phyloP scores from a whole-genome alignment of 805 yeast species.

The Saccharomycopsis fermentans region DNA sequence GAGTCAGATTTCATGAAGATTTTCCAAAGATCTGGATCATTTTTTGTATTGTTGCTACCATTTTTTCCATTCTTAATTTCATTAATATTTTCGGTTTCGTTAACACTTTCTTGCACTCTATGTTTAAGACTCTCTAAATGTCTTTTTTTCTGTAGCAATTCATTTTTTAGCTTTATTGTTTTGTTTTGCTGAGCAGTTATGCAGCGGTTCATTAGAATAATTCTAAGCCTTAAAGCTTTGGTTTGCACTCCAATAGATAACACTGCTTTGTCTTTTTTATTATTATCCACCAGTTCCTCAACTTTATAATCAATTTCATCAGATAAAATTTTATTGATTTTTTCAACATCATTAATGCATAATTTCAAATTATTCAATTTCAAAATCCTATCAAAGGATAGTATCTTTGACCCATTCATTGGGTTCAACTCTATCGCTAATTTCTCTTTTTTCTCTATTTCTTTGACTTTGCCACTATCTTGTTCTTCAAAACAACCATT shows the following conservation, averaged over 20 bases:
- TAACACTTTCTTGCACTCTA: neutral
- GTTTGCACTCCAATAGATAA: neutral
- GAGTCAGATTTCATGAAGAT: constrained; percentile 4
- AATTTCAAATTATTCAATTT: constrained; percentile 28
- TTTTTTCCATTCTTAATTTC: neutral
- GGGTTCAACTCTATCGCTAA: neutral
- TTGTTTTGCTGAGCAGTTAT: neutral
- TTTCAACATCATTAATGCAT: constrained; percentile 26
- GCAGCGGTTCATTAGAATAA: neutral
- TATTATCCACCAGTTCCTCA: neutral
- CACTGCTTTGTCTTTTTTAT: neutral
- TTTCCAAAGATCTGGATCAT: constrained; percentile 3
- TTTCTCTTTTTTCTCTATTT: neutral
- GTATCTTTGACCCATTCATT: constrained; percentile 20
- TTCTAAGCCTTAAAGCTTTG: neutral
- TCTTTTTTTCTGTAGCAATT: neutral
- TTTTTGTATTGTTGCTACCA: neutral
- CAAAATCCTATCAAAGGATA: constrained; percentile 31
- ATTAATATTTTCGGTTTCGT: neutral
- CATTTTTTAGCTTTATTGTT: neutral
- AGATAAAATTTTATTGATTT: constrained; percentile 10
- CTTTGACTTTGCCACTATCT: neutral
- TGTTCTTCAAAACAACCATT: neutral
- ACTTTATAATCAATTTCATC: neutral
- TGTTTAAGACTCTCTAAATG: neutral